Base-by-base conservation (phyloP, 179 eudicot genomes). In the Patellifolia procumbens region DNA sequence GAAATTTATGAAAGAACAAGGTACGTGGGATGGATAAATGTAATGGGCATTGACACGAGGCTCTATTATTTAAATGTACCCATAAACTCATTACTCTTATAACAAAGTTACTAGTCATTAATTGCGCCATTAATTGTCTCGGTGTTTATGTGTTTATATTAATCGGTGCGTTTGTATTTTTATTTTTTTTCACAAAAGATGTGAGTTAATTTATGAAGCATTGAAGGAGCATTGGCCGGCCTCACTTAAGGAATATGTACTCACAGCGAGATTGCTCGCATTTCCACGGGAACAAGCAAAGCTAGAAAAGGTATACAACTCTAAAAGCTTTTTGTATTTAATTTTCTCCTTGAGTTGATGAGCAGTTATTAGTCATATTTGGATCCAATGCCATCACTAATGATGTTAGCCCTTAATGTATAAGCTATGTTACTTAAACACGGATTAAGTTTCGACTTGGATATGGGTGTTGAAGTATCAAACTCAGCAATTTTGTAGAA, bases 211-310 rank as follows among this genome's bases (percentile, higher is more conserved):
- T 10, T 16, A 35, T 28, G 1, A 59, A 68, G 31, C 10, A 17
- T 55, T 77, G 70, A 71, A 89, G 97, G 94, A 89, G 19, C 81
- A 88, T 66, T 94, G 97, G 98, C 98, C 97, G 51, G 78, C 83
- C 55, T 91, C 97, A 2, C 91, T 94, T 19, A 94, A 91, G 85
- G 85, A 88, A 26, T 94, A 86, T 75, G 78, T 94, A 24, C 83
- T 70, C 39, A 84, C 85, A 2, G 80, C 87, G 17, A 89, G 79
- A 59, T 80, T 80, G 69, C 89, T 94, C 74, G 85, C 89, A 7
- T 86, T 87, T 85, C 88, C 91, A 19, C 87, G 97, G 74, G 89
- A 88, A 72, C 97, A 86, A 83, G 88, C 83, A n/a, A 71, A 94
- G 55, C 77, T 94, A 73, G 84, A 76, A 66, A 79, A 83, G 97